phyloP scores from a whole-genome alignment of 2,329 filamentous ascomycete species.

The Leptodontidium sp. region DNA sequence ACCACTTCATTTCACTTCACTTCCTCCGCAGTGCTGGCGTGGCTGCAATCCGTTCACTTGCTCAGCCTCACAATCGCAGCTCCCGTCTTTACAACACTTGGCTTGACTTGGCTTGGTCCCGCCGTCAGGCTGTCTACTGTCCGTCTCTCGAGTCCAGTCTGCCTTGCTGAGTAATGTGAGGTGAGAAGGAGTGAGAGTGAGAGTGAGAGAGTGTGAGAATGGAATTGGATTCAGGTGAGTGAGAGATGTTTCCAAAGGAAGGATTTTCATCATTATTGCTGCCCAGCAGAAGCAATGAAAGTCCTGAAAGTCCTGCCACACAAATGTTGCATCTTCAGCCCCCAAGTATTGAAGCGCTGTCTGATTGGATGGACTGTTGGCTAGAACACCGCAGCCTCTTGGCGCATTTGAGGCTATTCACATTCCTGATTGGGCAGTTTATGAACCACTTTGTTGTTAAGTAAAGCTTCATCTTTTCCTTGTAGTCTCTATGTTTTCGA shows the following conservation, averaged over 20 bases:
- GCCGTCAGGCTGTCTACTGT: constrained; percentile 24
- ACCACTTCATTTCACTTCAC: too few species aligned
- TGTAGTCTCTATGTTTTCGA: not conserved
- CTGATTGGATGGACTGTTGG: not conserved
- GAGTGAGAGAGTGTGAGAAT: too few species aligned
- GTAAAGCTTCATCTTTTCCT: not conserved
- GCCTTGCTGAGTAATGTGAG: constrained; percentile 22
- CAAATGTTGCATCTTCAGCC: not conserved
- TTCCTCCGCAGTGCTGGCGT: not conserved
- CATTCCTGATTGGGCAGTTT: not conserved
- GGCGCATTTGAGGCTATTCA: constrained; percentile 3
- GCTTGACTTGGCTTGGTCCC: constrained; percentile 21
- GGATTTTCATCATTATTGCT: not conserved
- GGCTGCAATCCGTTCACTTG: constrained; percentile 7
- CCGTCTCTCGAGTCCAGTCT: constrained; percentile 24
- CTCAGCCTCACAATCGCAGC: constrained; percentile 22
- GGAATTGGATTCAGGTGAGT: not conserved
- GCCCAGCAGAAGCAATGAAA: not conserved
- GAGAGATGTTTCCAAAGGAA: not conserved
- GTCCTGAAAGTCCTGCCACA: constrained; percentile 12
- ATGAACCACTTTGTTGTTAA: not conserved
- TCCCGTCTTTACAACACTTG: not conserved
- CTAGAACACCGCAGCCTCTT: not conserved
- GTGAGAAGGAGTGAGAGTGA: not conserved
- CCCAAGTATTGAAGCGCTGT: not conserved